Base-by-base conservation (phyloP, 2,329 filamentous ascomycete genomes). In the Corynespora cassiicola region DNA sequence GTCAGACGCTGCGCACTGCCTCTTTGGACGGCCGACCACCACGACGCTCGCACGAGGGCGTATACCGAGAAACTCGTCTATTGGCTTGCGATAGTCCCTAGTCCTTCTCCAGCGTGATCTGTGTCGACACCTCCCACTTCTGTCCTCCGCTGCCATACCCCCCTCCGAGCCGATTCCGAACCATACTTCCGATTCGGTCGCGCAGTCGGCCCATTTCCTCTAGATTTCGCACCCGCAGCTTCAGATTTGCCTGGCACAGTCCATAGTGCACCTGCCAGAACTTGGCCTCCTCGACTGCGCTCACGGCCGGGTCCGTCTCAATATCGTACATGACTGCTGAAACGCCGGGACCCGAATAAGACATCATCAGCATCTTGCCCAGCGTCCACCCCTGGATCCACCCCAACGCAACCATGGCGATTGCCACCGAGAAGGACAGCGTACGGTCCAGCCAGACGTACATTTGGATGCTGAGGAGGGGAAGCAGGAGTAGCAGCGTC, bases 241-340 rank as follows among this genome's bases (percentile, higher is more conserved):
- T 95, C 52, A 99, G 68, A 63, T 95, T 96, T 7, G 94, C 94
- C 87, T 97, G 95, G 62, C 90, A 95, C 25, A 97, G 76, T 2
- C 92, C 91, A 65, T 97, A 96, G 70, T 99, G 94, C 10, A 96
- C 94, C 73, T 99, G 94, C 94, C 94, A 99, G 69, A 99, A 96
- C 63, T 90, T 85, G 2, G 91, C 92, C 60, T 96, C 91, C 41
- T 96, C 89, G 30, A 99, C 84, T 1, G 80, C 79, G 28, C 80
- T 80, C 17, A 97, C 84, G 38, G 80, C 79, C 2, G 87, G 83
- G 56, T 96, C 90, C 2, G 84, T 79, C 65, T 90, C 86, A 34
- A 99, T 91, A 65, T 95, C 90, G 39, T 82, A 81, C 56, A 96
- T 77, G n/a, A 96, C 85, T 15, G 86, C 84, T 3, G 82, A 77